Evolutionary conservation across 805 yeast genomes (phyloP).

Genomic region (Tetrapisispora fleetii): DNA sequence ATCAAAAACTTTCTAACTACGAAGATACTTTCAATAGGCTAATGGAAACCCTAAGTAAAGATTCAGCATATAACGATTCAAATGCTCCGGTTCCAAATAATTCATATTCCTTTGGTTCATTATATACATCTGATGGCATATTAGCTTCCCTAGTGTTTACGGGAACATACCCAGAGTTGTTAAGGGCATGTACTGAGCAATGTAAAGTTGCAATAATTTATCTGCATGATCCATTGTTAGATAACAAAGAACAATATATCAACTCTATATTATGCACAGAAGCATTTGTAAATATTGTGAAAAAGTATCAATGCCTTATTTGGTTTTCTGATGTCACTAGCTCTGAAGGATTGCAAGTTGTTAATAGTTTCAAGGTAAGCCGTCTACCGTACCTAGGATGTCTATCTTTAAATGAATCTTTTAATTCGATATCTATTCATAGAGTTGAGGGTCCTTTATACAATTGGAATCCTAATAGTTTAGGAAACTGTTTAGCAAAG

Average conservation of each 20-base stretch:
- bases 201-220: constrained; percentile 66
- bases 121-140: constrained; percentile 19
- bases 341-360: constrained; percentile 76
- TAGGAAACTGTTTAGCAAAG: constrained; percentile 17
- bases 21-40: constrained; percentile 7
- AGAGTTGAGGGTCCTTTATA: constrained; percentile 18
- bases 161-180: constrained; percentile 74
- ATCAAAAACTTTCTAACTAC: constrained; percentile 8
- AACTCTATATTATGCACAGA: constrained; percentile 44
- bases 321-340: constrained; percentile 88
- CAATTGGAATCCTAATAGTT: constrained; percentile 9
- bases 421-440: constrained; percentile 24
- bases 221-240: constrained; percentile 64
- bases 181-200: constrained; percentile 57
- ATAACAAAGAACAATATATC: constrained; percentile 45
- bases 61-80: constrained; percentile 3
- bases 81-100: constrained; percentile 4
- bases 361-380: constrained; percentile 61
- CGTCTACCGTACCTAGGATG: constrained; percentile 77
- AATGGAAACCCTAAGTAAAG: constrained; percentile 10
- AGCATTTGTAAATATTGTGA: constrained; percentile 38
- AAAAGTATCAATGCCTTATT: constrained; percentile 44
- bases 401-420: constrained; percentile 51
- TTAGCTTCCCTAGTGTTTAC: constrained; percentile 28
- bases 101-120: constrained; percentile 16